Evolutionary conservation across 345 rosid species (phyloP).

Genomic region (Eutrema japonicum): DNA sequence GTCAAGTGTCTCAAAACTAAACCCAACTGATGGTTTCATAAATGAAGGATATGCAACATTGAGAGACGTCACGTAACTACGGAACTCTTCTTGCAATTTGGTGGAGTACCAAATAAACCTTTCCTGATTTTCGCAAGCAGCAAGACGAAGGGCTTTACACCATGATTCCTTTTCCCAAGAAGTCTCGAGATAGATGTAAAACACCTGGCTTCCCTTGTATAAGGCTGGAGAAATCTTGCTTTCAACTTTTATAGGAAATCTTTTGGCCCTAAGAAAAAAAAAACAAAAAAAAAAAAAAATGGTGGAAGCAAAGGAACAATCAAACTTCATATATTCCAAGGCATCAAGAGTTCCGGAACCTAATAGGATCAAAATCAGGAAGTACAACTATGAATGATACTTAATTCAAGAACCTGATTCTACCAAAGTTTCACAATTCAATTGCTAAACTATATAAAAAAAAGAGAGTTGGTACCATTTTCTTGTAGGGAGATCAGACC

Average conservation of each 20-base stretch:
- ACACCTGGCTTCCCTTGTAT: constrained; percentile 61
- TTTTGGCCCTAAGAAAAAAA: constrained; percentile 69
- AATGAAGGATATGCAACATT: constrained; percentile 71
- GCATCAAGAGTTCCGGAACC: background rate
- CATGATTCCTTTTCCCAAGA: constrained; percentile 99
- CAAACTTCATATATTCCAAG: background rate
- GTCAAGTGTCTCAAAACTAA: constrained; percentile 57
- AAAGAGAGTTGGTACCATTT: constrained; percentile 64
- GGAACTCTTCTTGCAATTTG: constrained; percentile 66
- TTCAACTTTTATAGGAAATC: constrained; percentile 81
- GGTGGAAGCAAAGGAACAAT: constrained; percentile 9
- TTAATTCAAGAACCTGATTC: constrained; percentile 8
- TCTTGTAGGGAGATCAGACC: constrained; percentile 61
- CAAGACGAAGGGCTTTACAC: constrained; percentile 94
- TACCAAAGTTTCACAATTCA: constrained; percentile 14
- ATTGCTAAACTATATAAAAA: background rate
- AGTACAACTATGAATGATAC: constrained; percentile 6
- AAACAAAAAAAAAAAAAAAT: background rate
- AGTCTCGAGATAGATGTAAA: constrained; percentile 85
- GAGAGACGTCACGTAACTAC: constrained; percentile 60
- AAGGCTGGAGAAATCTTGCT: constrained; percentile 64
- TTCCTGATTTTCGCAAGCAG: constrained; percentile 68
- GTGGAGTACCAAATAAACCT: constrained; percentile 61
- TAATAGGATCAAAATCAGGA: background rate
- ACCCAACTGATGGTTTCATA: constrained; percentile 60